Percentiles rank a stretch among this genome's conserved stretches.
These are phyloP conservation scores for Rhypophila decipiens DNA, from an alignment of 495 filamentous ascomycete genomes.

Conservation along the genomic window DNA sequence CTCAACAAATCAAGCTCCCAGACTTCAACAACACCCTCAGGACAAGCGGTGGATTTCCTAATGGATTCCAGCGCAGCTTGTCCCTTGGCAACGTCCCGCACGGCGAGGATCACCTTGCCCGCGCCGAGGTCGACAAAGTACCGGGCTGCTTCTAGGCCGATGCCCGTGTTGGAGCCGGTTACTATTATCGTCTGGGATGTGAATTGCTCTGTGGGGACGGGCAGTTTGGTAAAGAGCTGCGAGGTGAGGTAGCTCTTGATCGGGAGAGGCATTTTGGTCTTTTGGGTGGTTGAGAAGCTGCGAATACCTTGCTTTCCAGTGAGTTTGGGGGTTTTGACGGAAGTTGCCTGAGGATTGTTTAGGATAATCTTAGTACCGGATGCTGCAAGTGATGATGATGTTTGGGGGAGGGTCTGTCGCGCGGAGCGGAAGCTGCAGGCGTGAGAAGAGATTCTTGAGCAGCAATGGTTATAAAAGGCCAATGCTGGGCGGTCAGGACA, in stretches of 20 bases:
- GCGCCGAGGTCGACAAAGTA: conserved; percentile 37
- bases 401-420: too few species aligned
- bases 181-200: conserved; percentile 35
- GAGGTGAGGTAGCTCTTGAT: not conserved
- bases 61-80: conserved; percentile 37
- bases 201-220: not conserved
- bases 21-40: conserved; percentile 40
- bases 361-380: too few species aligned
- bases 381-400: too few species aligned
- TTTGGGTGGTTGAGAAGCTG: not conserved
- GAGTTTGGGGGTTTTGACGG: too few species aligned
- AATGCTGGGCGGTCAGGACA: too few species aligned
- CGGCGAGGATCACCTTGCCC: conserved; percentile 39
- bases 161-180: conserved; percentile 46
- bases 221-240: not conserved
- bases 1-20: conserved; percentile 44
- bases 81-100: conserved; percentile 32
- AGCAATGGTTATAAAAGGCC: too few species aligned
- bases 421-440: too few species aligned
- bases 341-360: too few species aligned
- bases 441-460: too few species aligned
- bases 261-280: not conserved
- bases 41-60: conserved; percentile 28
- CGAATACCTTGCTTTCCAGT: not conserved
- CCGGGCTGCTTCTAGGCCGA: conserved; percentile 45